Evolutionary conservation across 257 asterid species (phyloP), one percentile per base, ranked within the genome.

Genomic region (Nyctanthes arbortristis): DNA sequence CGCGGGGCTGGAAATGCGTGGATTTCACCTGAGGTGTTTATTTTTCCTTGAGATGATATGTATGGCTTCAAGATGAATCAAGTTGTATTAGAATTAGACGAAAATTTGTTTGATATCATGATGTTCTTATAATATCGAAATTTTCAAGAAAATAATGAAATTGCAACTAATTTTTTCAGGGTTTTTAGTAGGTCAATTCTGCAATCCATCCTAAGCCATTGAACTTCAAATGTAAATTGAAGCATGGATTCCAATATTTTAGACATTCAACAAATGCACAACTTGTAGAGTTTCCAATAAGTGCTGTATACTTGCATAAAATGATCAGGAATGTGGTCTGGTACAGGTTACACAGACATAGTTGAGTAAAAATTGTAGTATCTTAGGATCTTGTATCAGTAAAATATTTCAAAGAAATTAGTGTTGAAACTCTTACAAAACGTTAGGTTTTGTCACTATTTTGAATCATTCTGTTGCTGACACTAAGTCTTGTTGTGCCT

Each of bases 1-100:
- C 97, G 99, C 20, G 99, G 99, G 70, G 99, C 99, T 4, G 99
- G 99, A 61, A 94, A 94, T 84, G 96, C 97, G n/a, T 94, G 99
- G 99, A 94, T 94, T 66, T 94, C 97, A 71, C 99, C 99, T 62
- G 99, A 94, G 99, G 99, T 94, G 72, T 47, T 79, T 75, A 58
- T 83, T 78, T 84, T 47, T 73, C 45, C 75, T 33, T 65, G 66
- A 59, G 67, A 69, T 77, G 66, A 61, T 60, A 39, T 67, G 63
- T 30, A 61, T 76, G n/a, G 28, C 59, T 63, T 40, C 14, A 47
- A 66, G 45, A 49, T 55, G 24, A 33, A 66, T 30, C 65, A 39
- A 43, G 40, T 32, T 70, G 74, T 65, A 75, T 60, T 47, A 39
- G 58, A 52, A 24, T n/a, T 74, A 37, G 55, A 61, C 61, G 54